Base-by-base conservation (phyloP, 352 stramenopile genomes). In the Phytophthora sp. region DNA sequence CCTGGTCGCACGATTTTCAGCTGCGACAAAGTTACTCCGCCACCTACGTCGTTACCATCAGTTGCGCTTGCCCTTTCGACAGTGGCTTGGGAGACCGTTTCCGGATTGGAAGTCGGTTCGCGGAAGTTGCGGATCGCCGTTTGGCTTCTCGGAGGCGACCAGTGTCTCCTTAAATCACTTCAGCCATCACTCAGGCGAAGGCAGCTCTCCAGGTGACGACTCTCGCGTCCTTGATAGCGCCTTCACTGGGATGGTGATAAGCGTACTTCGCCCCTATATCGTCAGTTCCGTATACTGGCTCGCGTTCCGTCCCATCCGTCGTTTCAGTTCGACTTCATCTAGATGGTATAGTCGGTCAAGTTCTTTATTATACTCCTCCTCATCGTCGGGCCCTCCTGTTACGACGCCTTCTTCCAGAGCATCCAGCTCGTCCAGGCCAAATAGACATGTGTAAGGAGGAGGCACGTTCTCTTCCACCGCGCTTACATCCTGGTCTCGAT, bases 41-140 rank as follows among this genome's bases (percentile, higher is more conserved):
- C 29, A 33, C 4, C 29, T 33, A 33, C 29, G 9, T 33, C 9
- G 4, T 9, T 4, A 33, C 9, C 29, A 33, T 33, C 29, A 33
- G 29, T 9, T 4, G 29, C 29, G 9, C 29, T 33, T 9, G 29
- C 9, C 29, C 5, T 33, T 33, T 9, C 29, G 4, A 33, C 29
- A 33, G 29, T 33, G 29, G 9, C 29, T 9, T 33, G 29, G 4
- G 29, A 33, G 29, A 33, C 29, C 29, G 29, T 33, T 33, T 9
- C 29, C 9, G 29, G 29, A 9, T 9, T 9, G 29, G 29, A 33
- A 5, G 4, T n/a, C 29, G 29, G 29, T 9, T 33, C 29, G 29
- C 29, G 46, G 47, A 39, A 55, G 47, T 56, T 33, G 4, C 20
- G 30, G 12, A 51, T 60, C 11, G n/a, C n/a, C n/a, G n/a, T n/a